phyloP scores from a whole-genome alignment of 192 early-diverging fungal species.

The Ambispora gerdemannii region DNA sequence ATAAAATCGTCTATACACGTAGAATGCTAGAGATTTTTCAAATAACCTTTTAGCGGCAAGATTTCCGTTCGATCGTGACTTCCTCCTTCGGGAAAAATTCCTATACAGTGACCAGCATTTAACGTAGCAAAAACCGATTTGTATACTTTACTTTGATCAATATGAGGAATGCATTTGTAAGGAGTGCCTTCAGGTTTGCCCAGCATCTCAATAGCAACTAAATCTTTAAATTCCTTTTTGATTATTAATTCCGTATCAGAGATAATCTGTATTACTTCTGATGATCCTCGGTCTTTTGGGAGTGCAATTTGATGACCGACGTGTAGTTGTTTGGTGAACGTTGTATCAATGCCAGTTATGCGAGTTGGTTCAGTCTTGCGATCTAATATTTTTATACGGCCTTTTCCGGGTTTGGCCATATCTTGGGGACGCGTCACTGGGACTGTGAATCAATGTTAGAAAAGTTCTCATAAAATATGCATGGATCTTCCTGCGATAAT shows the following conservation, averaged over 20 bases:
- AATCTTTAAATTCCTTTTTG: slow-evolving; percentile 72
- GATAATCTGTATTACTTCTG: slow-evolving; percentile 72
- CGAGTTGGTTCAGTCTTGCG: slow-evolving; percentile 63
- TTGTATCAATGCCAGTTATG: slow-evolving; percentile 66
- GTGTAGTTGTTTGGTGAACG: slow-evolving; percentile 65
- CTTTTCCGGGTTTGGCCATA: slow-evolving; percentile 68
- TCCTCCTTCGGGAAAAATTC: slow-evolving; percentile 98
- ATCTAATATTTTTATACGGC: slow-evolving; percentile 67
- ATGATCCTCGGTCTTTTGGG: slow-evolving; percentile 55
- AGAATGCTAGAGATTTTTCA: not conserved
- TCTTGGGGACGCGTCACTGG: slow-evolving; percentile 94
- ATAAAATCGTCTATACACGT: not conserved
- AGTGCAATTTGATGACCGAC: slow-evolving; percentile 63
- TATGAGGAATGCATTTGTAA: slow-evolving; percentile 73
- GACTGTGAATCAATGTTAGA: slow-evolving; percentile 47
- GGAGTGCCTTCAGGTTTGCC: slow-evolving; percentile 54
- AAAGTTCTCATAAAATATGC: slow-evolving; percentile 3
- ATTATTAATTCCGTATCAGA: slow-evolving; percentile 80
- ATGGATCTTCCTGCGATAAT: not conserved
- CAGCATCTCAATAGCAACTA: slow-evolving; percentile 60
- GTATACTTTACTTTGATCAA: slow-evolving; percentile 90
- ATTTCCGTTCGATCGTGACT: slow-evolving; percentile 96
- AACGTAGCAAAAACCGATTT: slow-evolving; percentile 77
- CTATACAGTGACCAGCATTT: slow-evolving; percentile 71
- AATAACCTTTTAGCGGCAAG: slow-evolving; percentile 85